Evolutionary conservation across 176 grass and related monocot species (phyloP), one percentile per base, ranked within the genome.

Genomic region (Thalia dealbata): DNA sequence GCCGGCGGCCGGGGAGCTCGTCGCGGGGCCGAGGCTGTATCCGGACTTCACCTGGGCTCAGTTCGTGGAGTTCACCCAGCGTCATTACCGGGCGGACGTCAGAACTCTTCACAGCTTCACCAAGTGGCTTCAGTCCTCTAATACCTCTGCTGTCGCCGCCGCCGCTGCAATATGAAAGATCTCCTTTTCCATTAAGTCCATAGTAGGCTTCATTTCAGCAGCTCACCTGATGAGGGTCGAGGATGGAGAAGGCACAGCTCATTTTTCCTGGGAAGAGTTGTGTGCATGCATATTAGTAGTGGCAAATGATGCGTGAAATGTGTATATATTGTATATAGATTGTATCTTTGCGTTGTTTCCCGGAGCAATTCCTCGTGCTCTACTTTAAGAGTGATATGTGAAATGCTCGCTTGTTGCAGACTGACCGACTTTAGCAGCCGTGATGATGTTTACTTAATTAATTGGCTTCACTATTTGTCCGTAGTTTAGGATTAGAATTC

Each of bases 1-100:
- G 45, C 92, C 86, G 32, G 16, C 91, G 9, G 19, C 25, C 6
- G 51, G 48, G 22, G 50, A 75, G 3, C 6, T 69, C 14, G 73
- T 6, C 35, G 43, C 24, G 29, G 25, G 70, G 0, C 70, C 86
- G 14, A 84, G 89, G 1, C 81, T 73, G 29, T 97, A 97, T 85
- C 93, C 93, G 60, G 89, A 97, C 84, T 97, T 97, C 83, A 97
- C 93, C 10, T 92, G 93, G 89, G 85, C 82, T 69, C 87, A 92
- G 69, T 71, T 97, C 66, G 85, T 87, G 85, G 81, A 78, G 62
- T 97, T 97, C 81, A 97, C 93, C 66, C 93, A 97, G 79, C 75
- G 78, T 66, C 89, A 97, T 64, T 97, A 97, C 82, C 82, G 93
- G 78, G 82, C 89, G 55, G 93, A 97, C 86, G 77, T 87, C 5